Evolutionary conservation across 257 asterid genomes (phyloP).

Genomic region (Coffea eugenioides): DNA sequence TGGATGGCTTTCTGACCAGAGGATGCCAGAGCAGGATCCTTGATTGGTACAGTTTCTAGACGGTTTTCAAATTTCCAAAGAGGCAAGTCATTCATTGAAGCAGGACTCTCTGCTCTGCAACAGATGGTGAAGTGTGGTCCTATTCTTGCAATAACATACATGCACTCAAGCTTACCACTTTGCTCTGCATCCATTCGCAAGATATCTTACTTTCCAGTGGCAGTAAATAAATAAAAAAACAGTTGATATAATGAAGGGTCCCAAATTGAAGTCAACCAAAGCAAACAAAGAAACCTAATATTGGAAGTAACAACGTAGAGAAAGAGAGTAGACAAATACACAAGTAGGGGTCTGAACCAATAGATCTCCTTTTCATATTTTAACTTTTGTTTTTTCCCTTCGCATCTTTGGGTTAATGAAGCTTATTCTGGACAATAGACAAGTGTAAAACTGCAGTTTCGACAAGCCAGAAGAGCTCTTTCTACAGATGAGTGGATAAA

Average conservation of each 20-base stretch:
- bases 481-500: background rate
- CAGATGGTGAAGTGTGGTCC: slow-evolving; percentile 83
- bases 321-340: background rate
- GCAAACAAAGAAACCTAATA: background rate
- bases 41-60: slow-evolving; percentile 73
- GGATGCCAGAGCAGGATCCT: slow-evolving; percentile 86
- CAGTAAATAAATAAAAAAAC: slow-evolving; percentile 2
- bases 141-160: slow-evolving; percentile 82
- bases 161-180: slow-evolving; percentile 98
- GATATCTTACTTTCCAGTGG: slow-evolving; percentile 23
- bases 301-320: background rate
- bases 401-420: too few species aligned
- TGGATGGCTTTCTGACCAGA: slow-evolving; percentile 96
- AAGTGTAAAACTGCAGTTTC: background rate
- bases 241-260: background rate
- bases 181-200: slow-evolving; percentile 64
- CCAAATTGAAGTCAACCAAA: background rate
- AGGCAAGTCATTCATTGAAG: slow-evolving; percentile 86
- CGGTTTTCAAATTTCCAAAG: slow-evolving; percentile 92
- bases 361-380: background rate
- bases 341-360: background rate
- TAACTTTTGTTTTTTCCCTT: background rate
- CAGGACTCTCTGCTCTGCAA: slow-evolving; percentile 98
- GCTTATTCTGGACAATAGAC: background rate
- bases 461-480: background rate